phyloP scores from a whole-genome alignment of 1,284 basidiomycete species.

The Phylloporus gajari region DNA sequence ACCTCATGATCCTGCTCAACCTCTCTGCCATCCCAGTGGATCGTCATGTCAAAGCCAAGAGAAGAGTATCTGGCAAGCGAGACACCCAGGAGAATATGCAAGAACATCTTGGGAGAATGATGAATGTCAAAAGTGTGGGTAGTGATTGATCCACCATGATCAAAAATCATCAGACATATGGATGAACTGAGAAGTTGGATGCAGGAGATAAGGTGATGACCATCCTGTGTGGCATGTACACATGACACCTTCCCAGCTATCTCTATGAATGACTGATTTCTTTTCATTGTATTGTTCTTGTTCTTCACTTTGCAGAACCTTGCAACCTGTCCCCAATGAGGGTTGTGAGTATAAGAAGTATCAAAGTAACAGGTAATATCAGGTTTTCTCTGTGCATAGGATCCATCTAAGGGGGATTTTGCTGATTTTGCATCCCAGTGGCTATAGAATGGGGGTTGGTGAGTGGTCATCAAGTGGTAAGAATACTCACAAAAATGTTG shows the following conservation, averaged over 20 bases:
- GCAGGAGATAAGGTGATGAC: neutral
- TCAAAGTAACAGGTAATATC: neutral
- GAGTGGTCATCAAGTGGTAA: neutral
- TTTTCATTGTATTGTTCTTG: neutral
- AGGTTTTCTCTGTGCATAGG: neutral
- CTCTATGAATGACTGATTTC: neutral
- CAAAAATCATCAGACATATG: neutral
- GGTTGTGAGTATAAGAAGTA: neutral
- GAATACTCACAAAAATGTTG: constrained; percentile 1
- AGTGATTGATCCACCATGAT: neutral
- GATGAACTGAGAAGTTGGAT: neutral
- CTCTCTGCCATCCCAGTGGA: too few species aligned
- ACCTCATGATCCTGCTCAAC: too few species aligned
- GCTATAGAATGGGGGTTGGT: neutral
- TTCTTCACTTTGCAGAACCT: constrained; percentile 1
- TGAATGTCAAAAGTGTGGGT: too few species aligned
- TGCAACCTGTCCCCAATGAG: neutral
- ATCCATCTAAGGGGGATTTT: neutral
- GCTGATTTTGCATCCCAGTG: constrained; percentile 1
- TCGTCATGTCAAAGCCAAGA: too few species aligned
- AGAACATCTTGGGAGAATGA: too few species aligned
- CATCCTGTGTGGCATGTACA: neutral
- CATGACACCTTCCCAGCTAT: neutral
- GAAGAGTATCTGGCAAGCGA: too few species aligned
- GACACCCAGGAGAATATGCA: too few species aligned